Evolutionary conservation across 495 filamentous ascomycete genomes (phyloP), one percentile per base, ranked within the genome.

Genomic region (Hypoxylon intermedium): DNA sequence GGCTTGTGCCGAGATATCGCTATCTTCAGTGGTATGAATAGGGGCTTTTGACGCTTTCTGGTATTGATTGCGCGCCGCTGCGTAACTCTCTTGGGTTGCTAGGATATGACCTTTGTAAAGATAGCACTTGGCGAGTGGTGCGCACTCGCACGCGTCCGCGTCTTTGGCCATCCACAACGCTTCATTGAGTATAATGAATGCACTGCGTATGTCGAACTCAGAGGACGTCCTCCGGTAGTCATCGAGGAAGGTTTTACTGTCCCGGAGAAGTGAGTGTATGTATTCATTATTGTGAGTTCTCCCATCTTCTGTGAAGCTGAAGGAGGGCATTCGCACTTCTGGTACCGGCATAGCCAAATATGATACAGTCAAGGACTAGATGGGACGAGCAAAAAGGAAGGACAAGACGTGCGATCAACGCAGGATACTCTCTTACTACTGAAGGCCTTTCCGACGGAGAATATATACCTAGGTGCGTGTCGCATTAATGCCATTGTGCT

Each of bases 181-280:
- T 9, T 63, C 26, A 18, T 59, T 13, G 5, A 66, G 33, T 0
- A 37, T 38, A 31, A 28, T 13, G 19, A 9, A 21, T 11, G 55
- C 50, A 15, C 59, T 45, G 2, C 31, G 21, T 2, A 55, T 30
- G 12, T 40, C 44, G 11, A 45, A 28, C 0, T 66, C 72, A 75
- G 79, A 24, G 58, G 63, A 53, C 57, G 46, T 12, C 62, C 54
- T 31, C 79, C 73, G 0, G 77, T 83, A 52, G 9, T 23, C 30
- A 11, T 50, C 24, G 9, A 65, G 55, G 26, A 59, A 19, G 13
- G 50, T 16, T 9, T 6, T 23, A 19, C 54, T 55, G 12, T 31
- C 37, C 4, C 6, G 7, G 13, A 65, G 50, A 6, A 41, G 43
- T 11, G 45, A 13, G 19, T 41, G 44, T 28, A 65, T 40, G 24